phyloP scores from a whole-genome alignment of 2,329 filamentous ascomycete genomes.

The Pseudogymnoascus sp. region DNA sequence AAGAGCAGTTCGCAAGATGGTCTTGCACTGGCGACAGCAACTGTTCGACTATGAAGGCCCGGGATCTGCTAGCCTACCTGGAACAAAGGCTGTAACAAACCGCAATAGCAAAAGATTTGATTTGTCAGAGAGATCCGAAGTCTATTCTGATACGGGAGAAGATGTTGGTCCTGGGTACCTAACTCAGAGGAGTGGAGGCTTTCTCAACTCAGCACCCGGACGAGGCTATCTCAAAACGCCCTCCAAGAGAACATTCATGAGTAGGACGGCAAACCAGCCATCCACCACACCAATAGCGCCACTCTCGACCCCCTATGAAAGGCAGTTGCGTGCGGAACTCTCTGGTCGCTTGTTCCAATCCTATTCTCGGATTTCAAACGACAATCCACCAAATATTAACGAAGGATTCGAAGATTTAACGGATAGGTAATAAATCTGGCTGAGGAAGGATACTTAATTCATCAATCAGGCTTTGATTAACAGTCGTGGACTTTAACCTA shows the following conservation, averaged over 20 bases:
- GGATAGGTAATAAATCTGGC: not conserved
- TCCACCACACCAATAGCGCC: slow-evolving; percentile 37
- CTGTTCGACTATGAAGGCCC: not conserved
- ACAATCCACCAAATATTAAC: not conserved
- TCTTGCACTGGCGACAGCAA: slow-evolving; percentile 26
- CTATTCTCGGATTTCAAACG: slow-evolving; percentile 2
- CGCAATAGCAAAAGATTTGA: not conserved
- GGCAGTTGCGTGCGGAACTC: slow-evolving; percentile 24
- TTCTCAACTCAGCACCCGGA: slow-evolving; percentile 18
- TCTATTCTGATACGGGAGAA: slow-evolving; percentile 26
- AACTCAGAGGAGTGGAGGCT: slow-evolving; percentile 17
- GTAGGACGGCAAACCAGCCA: slow-evolving; percentile 31
- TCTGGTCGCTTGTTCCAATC: slow-evolving; percentile 6
- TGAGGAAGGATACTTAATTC: not conserved
- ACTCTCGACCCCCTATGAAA: slow-evolving; percentile 36
- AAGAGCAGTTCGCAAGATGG: slow-evolving; percentile 27
- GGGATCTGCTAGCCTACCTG: not conserved
- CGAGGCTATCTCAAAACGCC: slow-evolving; percentile 32
- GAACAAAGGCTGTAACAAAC: not conserved
- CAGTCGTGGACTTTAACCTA: not conserved
- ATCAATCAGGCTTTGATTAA: not conserved
- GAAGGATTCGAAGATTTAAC: slow-evolving; percentile 2
- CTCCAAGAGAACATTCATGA: slow-evolving; percentile 38
- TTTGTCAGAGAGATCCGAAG: slow-evolving; percentile 16
- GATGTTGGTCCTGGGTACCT: slow-evolving; percentile 19